Percentiles rank a stretch among this genome's conserved stretches.
phyloP scores from a whole-genome alignment of 306 rosid genomes.

The Vicia villosa region DNA sequence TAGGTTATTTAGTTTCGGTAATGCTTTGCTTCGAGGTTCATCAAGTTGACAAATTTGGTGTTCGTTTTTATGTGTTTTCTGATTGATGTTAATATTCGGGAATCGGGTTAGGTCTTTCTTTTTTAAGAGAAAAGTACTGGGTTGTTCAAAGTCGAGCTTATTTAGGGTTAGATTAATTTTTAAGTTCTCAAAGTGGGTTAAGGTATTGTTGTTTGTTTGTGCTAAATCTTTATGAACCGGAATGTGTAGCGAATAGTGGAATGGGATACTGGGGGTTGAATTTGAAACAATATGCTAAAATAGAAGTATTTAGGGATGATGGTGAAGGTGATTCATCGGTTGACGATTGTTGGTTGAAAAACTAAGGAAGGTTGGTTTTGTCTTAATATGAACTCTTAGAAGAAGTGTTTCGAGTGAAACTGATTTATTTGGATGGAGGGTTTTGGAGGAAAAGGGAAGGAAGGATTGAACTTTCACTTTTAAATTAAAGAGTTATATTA shows the following conservation, averaged over 20 bases:
- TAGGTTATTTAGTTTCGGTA: too few relatives aligned
- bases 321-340: constrained; percentile 14
- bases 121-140: background rate
- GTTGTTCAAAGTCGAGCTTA: constrained; percentile 1
- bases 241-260: constrained; percentile 13
- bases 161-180: background rate
- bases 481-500: background rate
- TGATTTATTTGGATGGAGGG: constrained; percentile 14
- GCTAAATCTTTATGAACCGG: background rate
- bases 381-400: background rate
- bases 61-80: constrained; percentile 12
- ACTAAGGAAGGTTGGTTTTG: constrained; percentile 5
- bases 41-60: background rate
- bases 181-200: background rate
- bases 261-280: background rate
- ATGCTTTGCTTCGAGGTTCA: too few relatives aligned
- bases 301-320: background rate
- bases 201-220: background rate
- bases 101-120: constrained; percentile 17
- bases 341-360: constrained; percentile 34
- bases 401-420: constrained; percentile 1
- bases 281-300: constrained; percentile 5
- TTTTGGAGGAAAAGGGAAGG: constrained; percentile 8
- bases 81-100: background rate
- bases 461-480: background rate